Evolutionary conservation across 2,329 filamentous ascomycete genomes (phyloP), one percentile per base, ranked within the genome.

Genomic region (Coniochaeta ligniaria): DNA sequence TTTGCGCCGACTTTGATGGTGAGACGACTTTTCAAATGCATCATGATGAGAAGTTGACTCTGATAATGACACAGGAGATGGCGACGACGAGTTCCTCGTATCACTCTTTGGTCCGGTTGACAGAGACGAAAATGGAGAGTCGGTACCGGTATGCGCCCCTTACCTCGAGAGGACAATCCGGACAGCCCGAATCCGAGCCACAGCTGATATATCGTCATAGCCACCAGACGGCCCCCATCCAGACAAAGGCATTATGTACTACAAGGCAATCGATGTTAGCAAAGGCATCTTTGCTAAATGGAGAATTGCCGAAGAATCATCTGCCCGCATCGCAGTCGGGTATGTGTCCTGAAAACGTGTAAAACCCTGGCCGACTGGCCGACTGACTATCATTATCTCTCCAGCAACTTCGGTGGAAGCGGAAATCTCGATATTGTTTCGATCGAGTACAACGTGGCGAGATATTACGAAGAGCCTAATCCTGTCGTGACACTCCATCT

Each of bases 161-260:
- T 9, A 26, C 22, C 16, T 28, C 24, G 12, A 38, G 35, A 16
- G 4, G 4, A 38, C 12, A 5, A 6, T 28, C 24, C 5, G 16
- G 7, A 35, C 3, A n/a, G 28, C 52, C 20, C 11, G 26, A 24
- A 16, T 9, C 52, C 31, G 5, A 43, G 41, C 2, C 14, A 43
- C n/a, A 43, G 16, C 41, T 47, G 11, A 47, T 24, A 12, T 47
- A 4, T 24, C 11, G 20, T 57, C 2, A 26, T 22, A 57, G 54
- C 22, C 54, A 8, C 54, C 54, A 9, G 31, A 9, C 2, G 54
- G 54, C 38, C 54, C 28, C 6, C 54, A 57, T 24, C 54, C 54
- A 17, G 16, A 57, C n/a, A 57, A 57, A 24, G 54, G 54, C 14
- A 57, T 57, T 31, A 57, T 57, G 54, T 57, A 57, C 22, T 57